Conservation (phyloP, 2,329 filamentous ascomycete species). For the Arthrobotrys iridis region DNA sequence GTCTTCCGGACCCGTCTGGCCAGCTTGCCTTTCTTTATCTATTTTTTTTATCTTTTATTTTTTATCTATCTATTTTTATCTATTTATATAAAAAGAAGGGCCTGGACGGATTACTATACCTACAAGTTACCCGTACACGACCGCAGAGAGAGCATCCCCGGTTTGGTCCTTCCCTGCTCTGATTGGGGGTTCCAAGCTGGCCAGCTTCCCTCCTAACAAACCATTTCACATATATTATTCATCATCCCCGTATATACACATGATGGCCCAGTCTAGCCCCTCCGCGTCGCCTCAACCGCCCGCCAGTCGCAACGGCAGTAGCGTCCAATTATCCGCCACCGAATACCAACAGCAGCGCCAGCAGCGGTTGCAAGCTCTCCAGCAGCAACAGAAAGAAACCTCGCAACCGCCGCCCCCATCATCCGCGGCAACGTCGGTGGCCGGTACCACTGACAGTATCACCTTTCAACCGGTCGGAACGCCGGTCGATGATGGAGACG, state of each 20-base stretch:
- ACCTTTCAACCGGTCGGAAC: constrained; percentile 11
- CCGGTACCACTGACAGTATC: constrained; percentile 22
- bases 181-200: background rate
- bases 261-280: constrained; percentile 32
- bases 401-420: constrained; percentile 5
- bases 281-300: constrained; percentile 30
- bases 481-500: constrained; percentile 11
- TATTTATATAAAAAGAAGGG: background rate
- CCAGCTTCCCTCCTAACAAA: too few relatives aligned
- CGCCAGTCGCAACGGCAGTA: constrained; percentile 25
- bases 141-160: too few relatives aligned
- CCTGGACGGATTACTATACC: too few relatives aligned
- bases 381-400: constrained; percentile 15
- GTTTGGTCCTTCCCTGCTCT: too few relatives aligned
- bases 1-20: too few relatives aligned
- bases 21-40: too few relatives aligned
- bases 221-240: too few relatives aligned
- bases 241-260: too few relatives aligned
- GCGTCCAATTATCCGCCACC: constrained; percentile 50
- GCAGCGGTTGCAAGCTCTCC: constrained; percentile 19
- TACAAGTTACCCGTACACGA: too few relatives aligned
- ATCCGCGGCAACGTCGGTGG: background rate
- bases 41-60: background rate
- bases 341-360: constrained; percentile 46
- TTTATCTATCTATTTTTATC: background rate